Base-by-base conservation (phyloP, 306 rosid species). In the Corylus heterophylla region DNA sequence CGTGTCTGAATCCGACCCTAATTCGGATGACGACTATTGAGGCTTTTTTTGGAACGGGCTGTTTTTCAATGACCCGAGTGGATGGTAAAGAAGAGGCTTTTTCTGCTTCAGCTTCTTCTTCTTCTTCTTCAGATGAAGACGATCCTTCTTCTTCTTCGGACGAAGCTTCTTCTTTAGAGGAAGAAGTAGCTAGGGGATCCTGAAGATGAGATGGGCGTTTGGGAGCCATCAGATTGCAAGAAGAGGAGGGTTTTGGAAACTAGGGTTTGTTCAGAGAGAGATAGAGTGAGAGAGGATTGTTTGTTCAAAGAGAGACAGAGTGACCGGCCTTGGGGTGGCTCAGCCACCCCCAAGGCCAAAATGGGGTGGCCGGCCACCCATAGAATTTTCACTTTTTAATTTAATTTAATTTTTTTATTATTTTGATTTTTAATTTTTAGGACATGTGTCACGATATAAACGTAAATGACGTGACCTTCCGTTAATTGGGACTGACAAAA, bases 131-230 rank as follows among this genome's bases (percentile, higher is more conserved):
- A 37, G 82, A 79, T 2, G 78, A 62, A 51, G 89, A 69, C 4
- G 89, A 79, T 44, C 71, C 87, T 4, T 83, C 90, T 3, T 80
- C 93, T 9, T 80, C 56, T 17, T 73, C 78, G 4, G 80, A 74
- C 0, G 84, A 80, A 22, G 80, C 48, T 17, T 68, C 89, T 37
- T 71, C 82, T 27, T 74, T 80, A 0, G 88, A 81, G 0, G 96
- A 87, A 51, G 93, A 83, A 63, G 92, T 90, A 0, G 96, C 85
- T 25, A 96, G 96, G 2, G 96, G 96, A 0, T 91, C 90, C 8
- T 93, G 91, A 7, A 90, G 79, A 16, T 88, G 91, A 22, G 96
- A 86, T 2, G 85, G 74, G 18, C 97, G 92, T 72, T 89, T 89
- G n/a, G 82, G 89, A 3, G 90, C 89, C 98, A 93, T 93, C 0